These are phyloP conservation scores for Aspergillus niger DNA, from an alignment of 2,329 filamentous ascomycete species.

Conservation along the genomic window DNA sequence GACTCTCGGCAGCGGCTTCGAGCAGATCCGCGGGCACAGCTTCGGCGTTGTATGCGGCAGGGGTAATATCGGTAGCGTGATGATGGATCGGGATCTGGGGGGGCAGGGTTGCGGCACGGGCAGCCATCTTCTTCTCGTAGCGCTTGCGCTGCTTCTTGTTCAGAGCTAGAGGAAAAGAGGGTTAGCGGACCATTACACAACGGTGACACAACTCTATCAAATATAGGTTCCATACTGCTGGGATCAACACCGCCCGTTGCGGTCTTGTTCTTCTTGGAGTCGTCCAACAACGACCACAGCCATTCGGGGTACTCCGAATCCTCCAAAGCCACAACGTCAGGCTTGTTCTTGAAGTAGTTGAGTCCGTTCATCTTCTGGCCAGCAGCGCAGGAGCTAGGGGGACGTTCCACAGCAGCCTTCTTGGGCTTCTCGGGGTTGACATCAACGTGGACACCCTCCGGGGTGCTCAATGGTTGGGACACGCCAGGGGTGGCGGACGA, in stretches of 20 bases:
- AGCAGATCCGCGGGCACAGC: constrained; percentile 27
- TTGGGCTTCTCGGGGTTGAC: constrained; percentile 29
- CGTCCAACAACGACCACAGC: constrained; percentile 49
- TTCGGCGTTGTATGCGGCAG: constrained; percentile 36
- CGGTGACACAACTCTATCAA: background rate
- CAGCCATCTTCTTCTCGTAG: constrained; percentile 51
- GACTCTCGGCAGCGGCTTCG: constrained; percentile 38
- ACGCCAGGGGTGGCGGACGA: constrained; percentile 44
- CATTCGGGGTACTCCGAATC: constrained; percentile 53
- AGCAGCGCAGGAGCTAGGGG: constrained; percentile 41
- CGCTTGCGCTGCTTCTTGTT: constrained; percentile 52
- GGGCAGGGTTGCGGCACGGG: constrained; percentile 40
- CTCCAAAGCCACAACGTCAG: constrained; percentile 47
- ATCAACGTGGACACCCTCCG: constrained; percentile 33
- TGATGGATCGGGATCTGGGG: constrained; percentile 49
- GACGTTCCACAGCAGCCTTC: constrained; percentile 31
- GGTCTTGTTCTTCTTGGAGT: constrained; percentile 33
- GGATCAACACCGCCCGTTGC: constrained; percentile 43
- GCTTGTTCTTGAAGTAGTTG: constrained; percentile 52
- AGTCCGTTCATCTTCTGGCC: constrained; percentile 46
- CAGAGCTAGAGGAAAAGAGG: constrained; percentile 34
- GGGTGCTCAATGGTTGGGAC: constrained; percentile 46
- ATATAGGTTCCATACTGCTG: constrained; percentile 35
- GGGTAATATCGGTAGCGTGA: constrained; percentile 48
- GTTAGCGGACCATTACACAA: constrained; percentile 17